These are phyloP conservation scores for Aspergillus diversus DNA, from an alignment of 495 filamentous ascomycete genomes.

Conservation along the genomic window DNA sequence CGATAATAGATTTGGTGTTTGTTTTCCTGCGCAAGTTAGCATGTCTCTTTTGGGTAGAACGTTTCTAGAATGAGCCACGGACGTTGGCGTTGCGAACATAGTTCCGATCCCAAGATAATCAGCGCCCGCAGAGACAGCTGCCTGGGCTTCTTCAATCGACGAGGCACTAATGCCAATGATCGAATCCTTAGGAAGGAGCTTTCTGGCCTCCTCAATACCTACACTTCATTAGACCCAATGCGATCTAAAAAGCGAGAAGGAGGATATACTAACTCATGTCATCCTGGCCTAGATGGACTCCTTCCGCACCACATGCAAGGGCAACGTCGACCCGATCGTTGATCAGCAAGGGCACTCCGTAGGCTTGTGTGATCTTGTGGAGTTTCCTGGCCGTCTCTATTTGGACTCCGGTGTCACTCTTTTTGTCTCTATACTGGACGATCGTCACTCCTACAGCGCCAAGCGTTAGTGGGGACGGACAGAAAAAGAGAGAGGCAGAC, in stretches of 20 bases:
- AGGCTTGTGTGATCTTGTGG: conserved; percentile 66
- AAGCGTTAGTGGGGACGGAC: conserved; percentile 20
- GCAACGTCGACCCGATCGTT: conserved; percentile 97
- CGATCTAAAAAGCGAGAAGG: conserved; percentile 10
- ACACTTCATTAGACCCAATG: conserved; percentile 9
- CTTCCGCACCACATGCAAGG: conserved; percentile 81
- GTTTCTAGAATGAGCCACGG: conserved; percentile 22
- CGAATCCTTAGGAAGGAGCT: conserved; percentile 70
- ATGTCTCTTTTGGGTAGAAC: background rate
- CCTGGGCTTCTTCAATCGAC: conserved; percentile 65
- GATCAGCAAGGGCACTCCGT: conserved; percentile 82
- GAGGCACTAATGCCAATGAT: conserved; percentile 76
- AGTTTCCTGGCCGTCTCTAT: conserved; percentile 71
- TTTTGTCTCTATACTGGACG: conserved; percentile 92
- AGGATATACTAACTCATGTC: conserved; percentile 69
- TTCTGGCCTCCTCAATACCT: conserved; percentile 68
- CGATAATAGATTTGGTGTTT: conserved; percentile 82
- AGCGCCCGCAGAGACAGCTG: conserved; percentile 71
- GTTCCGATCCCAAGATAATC: conserved; percentile 90
- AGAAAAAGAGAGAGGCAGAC: conserved; percentile 9
- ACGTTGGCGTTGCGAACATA: conserved; percentile 84
- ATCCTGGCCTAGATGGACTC: conserved; percentile 93
- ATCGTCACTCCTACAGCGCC: conserved; percentile 67
- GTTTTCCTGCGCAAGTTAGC: conserved; percentile 45
- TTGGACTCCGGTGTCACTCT: conserved; percentile 71